These are phyloP conservation scores for Leishmania major DNA, from an alignment of 208 protist species.

Conservation along the genomic window DNA sequence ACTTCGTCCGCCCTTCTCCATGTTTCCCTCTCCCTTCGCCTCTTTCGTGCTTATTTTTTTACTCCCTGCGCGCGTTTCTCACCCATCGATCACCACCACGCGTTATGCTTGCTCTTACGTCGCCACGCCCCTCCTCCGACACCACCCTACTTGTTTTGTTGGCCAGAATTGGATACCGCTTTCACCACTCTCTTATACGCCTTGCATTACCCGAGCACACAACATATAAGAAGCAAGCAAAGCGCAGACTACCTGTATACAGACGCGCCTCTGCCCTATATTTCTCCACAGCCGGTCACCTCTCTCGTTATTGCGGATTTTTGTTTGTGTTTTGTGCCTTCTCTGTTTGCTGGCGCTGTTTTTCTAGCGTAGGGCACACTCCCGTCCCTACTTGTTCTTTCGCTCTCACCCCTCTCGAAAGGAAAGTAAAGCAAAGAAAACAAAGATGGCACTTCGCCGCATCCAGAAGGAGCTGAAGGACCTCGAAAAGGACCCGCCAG, in stretches of 20 bases:
- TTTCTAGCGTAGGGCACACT: background rate
- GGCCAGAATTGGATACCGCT: background rate
- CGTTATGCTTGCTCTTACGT: background rate
- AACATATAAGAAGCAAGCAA: background rate
- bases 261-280: background rate
- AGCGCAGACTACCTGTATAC: background rate
- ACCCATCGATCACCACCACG: background rate
- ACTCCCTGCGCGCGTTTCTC: background rate
- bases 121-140: background rate
- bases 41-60: background rate
- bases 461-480: slow-evolving; percentile 97
- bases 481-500: slow-evolving; percentile 94
- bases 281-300: background rate
- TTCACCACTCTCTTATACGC: background rate
- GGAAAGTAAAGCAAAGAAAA: background rate
- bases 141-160: background rate
- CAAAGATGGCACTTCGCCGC: slow-evolving; percentile 92
- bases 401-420: background rate
- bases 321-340: background rate
- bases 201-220: background rate
- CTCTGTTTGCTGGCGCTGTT: background rate
- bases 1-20: background rate
- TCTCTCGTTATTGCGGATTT: slow-evolving; percentile 7
- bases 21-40: background rate
- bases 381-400: slow-evolving; percentile 14